Conservation (phyloP, 1,284 basidiomycete species). For the Phellopilus nigrolimitatus region DNA sequence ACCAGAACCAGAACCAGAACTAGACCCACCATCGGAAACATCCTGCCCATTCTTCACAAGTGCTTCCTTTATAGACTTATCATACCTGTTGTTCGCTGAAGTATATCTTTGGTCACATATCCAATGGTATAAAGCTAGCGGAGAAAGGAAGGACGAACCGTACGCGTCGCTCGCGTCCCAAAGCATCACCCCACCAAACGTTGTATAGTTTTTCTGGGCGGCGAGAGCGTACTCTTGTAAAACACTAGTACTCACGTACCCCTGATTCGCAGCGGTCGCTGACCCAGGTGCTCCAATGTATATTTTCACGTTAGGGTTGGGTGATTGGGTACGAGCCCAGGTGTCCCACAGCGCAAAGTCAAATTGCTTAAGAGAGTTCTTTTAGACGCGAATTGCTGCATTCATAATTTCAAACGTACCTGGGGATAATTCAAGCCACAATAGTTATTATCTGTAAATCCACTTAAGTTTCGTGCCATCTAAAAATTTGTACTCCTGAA, state of each 20-base stretch:
- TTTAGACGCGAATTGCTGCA: background rate
- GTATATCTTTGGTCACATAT: no score
- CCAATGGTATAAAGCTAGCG: background rate
- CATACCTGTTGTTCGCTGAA: slow-evolving; percentile 21
- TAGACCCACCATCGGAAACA: slow-evolving; percentile 9
- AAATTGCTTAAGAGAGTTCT: slow-evolving; percentile 11
- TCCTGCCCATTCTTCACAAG: slow-evolving; percentile 14
- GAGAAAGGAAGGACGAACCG: slow-evolving; percentile 4
- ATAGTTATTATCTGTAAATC: slow-evolving; percentile 23
- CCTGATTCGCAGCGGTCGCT: slow-evolving; percentile 22
- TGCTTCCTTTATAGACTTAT: slow-evolving; percentile 18
- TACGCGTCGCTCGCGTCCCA: slow-evolving; percentile 22
- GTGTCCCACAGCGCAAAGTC: slow-evolving; percentile 22
- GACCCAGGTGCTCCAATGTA: slow-evolving; percentile 27
- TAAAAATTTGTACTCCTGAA: background rate
- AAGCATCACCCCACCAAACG: slow-evolving; percentile 21
- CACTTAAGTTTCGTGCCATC: background rate
- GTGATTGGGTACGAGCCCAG: slow-evolving; percentile 24
- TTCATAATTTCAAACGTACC: slow-evolving; percentile 9
- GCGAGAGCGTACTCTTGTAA: slow-evolving; percentile 19
- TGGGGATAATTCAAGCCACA: slow-evolving; percentile 23
- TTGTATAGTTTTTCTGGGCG: slow-evolving; percentile 20
- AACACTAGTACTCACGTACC: slow-evolving; percentile 20
- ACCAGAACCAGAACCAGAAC: slow-evolving; percentile 1
- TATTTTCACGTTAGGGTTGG: slow-evolving; percentile 26